Evolutionary conservation across 345 rosid species (phyloP), one percentile per base, ranked within the genome.

Genomic region (Linum tenue): DNA sequence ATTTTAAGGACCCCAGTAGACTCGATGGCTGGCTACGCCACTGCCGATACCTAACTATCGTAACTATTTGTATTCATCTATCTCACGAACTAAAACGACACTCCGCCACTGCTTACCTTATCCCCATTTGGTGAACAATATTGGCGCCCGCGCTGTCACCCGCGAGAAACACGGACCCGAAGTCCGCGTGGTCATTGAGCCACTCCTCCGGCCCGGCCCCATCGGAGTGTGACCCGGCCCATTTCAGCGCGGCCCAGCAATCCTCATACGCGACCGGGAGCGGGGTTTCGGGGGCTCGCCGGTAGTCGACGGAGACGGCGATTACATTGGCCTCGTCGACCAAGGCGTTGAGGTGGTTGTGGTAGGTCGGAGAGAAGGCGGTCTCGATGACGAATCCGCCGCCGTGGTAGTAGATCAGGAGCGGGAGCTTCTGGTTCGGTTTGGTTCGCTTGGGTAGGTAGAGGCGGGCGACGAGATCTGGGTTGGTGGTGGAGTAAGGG

Each of bases 391-490:
- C 50, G 39, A 79, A 74, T 7, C 66, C 78, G 17, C 83, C 85
- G 7, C 82, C 81, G 7, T 81, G 87, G 40, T 64, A 76, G 59
- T 80, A 80, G 15, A 78, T 66, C 0, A 81, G 64, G 42, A 79
- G 60, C 15, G 87, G 81, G 6, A 75, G 75, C 39, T 73, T 79
- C 22, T 40, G 68, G 60, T 17, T 22, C 1, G 51, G 66, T 15
- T 56, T 15, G 4, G 7, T 7, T 5, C 12, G 61, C 39, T 56
- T 0, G 1, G 86, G 82, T 44, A 73, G 16, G 67, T 66, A 82
- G 50, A 83, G 48, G 8, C 82, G 60, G 6, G 63, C 80, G 1
- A 67, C 65, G 3, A 78, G 66, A 2, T 63, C 69, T 2, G 68
- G 39, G 7, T 70, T 73, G n/a, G 78, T 56, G 2, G 50, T 22